phyloP scores from a whole-genome alignment of 495 filamentous ascomycete species.

The Penicillium goetzii region DNA sequence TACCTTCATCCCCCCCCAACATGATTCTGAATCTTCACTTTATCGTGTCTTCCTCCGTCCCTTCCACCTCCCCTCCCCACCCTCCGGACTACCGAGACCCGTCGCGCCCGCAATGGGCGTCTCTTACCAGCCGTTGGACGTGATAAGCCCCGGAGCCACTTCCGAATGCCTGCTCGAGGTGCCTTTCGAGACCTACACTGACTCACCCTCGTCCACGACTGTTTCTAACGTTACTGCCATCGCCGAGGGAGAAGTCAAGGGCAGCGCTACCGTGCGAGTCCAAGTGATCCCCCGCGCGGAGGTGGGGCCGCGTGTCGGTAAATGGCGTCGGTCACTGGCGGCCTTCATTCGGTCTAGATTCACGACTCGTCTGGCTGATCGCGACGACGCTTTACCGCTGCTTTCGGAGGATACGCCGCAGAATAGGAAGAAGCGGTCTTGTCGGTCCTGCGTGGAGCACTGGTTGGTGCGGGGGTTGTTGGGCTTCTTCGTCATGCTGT shows the following conservation, averaged over 20 bases:
- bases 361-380: conserved; percentile 13
- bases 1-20: neutral
- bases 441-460: conserved; percentile 21
- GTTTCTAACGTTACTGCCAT: neutral
- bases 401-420: conserved; percentile 19
- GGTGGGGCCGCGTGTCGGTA: conserved; percentile 21
- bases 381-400: conserved; percentile 28
- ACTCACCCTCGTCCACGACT: conserved; percentile 14
- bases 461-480: conserved; percentile 27
- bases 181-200: conserved; percentile 28
- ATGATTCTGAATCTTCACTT: neutral
- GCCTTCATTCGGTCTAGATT: conserved; percentile 23
- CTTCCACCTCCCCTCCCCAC: neutral
- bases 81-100: neutral
- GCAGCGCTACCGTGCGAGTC: conserved; percentile 6
- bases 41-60: neutral
- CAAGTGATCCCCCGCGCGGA: conserved; percentile 15
- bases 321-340: conserved; percentile 24
- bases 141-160: neutral
- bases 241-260: conserved; percentile 14
- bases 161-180: conserved; percentile 22
- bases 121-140: conserved; percentile 11
- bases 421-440: conserved; percentile 10
- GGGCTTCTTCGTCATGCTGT: conserved; percentile 48
- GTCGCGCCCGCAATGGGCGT: conserved; percentile 10